These are phyloP conservation scores for Saccharomycopsis guyanensis DNA, from an alignment of 805 yeast species.

Conservation along the genomic window DNA sequence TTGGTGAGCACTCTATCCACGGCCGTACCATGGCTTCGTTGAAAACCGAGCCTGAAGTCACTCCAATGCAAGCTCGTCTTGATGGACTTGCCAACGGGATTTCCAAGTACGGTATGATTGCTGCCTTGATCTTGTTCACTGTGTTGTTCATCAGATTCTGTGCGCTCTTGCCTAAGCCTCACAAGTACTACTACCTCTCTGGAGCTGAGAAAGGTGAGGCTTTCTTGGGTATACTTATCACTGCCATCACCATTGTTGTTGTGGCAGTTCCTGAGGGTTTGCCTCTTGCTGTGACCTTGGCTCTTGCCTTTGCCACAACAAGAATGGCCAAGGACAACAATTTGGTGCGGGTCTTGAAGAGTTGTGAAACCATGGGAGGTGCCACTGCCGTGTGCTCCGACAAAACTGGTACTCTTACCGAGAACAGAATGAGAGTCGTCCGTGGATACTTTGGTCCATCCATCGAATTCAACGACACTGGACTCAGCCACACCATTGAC, in stretches of 20 bases:
- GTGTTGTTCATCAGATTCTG: slow-evolving; percentile 73
- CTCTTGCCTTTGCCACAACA: slow-evolving; percentile 95
- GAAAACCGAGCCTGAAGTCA: slow-evolving; percentile 66
- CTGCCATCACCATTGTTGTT: slow-evolving; percentile 86
- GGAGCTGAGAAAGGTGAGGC: slow-evolving; percentile 76
- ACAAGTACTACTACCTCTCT: slow-evolving; percentile 35
- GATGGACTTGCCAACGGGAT: slow-evolving; percentile 84
- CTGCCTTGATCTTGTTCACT: slow-evolving; percentile 74
- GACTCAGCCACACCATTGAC: slow-evolving; percentile 13
- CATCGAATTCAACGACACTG: slow-evolving; percentile 43
- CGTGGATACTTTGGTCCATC: slow-evolving; percentile 57
- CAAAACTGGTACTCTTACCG: slow-evolving; percentile 95
- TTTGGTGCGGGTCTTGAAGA: slow-evolving; percentile 83
- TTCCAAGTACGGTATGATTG: slow-evolving; percentile 86
- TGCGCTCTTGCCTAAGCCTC: slow-evolving; percentile 48
- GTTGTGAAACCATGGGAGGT: slow-evolving; percentile 98
- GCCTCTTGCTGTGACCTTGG: slow-evolving; percentile 94
- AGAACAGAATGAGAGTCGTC: slow-evolving; percentile 87
- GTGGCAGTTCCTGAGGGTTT: slow-evolving; percentile 99
- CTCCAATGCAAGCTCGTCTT: slow-evolving; percentile 83
- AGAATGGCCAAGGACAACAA: slow-evolving; percentile 97
- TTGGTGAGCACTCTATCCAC: slow-evolving; percentile 82
- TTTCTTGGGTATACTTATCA: slow-evolving; percentile 79
- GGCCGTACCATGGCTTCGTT: slow-evolving; percentile 87
- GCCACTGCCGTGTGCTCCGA: slow-evolving; percentile 97